Conservation (phyloP, 495 filamentous ascomycete species). For the Tuber aestivum region DNA sequence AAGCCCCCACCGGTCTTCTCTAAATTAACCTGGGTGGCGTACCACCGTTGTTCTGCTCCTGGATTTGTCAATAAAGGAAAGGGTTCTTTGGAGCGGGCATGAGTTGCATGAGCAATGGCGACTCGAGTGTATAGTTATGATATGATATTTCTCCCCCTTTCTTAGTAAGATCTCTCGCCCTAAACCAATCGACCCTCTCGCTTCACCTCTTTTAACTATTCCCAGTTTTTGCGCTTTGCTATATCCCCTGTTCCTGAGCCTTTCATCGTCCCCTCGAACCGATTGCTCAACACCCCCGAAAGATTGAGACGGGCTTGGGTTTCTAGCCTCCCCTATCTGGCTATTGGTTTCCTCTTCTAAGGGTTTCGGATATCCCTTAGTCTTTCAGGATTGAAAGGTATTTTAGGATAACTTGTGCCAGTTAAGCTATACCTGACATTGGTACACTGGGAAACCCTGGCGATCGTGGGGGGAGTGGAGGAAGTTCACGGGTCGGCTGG, state of each 20-base stretch:
- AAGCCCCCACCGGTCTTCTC: constrained; percentile 5
- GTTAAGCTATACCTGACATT: not conserved
- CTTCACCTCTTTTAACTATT: constrained; percentile 10
- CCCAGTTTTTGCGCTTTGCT: constrained; percentile 4
- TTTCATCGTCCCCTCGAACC: constrained; percentile 8
- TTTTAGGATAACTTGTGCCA: constrained; percentile 1
- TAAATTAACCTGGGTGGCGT: not conserved
- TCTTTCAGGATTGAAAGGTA: constrained; percentile 6
- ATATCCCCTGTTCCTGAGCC: constrained; percentile 12
- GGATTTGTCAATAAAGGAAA: not conserved
- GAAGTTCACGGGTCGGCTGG: not conserved
- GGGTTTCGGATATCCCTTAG: constrained; percentile 21
- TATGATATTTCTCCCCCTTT: constrained; percentile 1
- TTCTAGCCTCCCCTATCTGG: constrained; percentile 20
- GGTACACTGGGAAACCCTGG: constrained; percentile 5
- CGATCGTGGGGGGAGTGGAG: constrained; percentile 8
- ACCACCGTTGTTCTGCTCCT: constrained; percentile 5
- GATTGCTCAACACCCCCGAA: constrained; percentile 18
- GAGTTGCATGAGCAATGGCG: not conserved
- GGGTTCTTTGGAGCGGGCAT: not conserved
- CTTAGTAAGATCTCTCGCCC: not conserved
- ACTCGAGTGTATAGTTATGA: not conserved
- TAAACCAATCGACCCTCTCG: constrained; percentile 14
- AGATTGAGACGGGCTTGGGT: not conserved
- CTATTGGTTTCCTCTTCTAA: constrained; percentile 26